Evolutionary conservation across 73 alveolate genomes (phyloP), one percentile per base, ranked within the genome.

Genomic region (Paramecium sonneborni): DNA sequence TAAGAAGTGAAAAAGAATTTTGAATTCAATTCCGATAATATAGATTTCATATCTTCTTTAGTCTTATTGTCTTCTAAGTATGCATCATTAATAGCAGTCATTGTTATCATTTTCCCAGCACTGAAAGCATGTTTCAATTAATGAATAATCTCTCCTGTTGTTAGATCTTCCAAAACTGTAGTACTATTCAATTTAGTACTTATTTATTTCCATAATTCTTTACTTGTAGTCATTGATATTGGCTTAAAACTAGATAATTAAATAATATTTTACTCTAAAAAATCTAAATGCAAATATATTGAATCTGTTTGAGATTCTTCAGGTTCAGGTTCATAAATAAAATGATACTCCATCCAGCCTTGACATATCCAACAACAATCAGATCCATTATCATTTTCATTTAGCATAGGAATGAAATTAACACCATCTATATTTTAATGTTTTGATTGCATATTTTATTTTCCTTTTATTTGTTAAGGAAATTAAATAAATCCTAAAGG

Each of bases 321-420:
- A 62, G 84, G 84, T 12, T 72, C 57, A 12, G 86, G 86, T 72
- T 35, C 58, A 72, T 72, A 72, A 35, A 72, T 18, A 72, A 72
- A 72, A 35, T 72, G 57, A 72, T 72, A 72, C 14, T 72, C 86
- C 86, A 72, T 72, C 86, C 86, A 72, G 0, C 86, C 86, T 72
- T 72, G 12, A 72, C 86, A 72, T 3, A 72, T 72, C 86, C 86
- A 72, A 72, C 86, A 72, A 72, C 35, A 35, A 14, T 72, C 86
- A n/a, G 35, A 28, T 72, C 86, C 86, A 72, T 21, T 72, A 11
- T 35, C 38, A 72, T 72, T 41, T 7, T 67, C 84, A 26, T 67
- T 67, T 67, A 10, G 12, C 44, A 72, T 35, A 5, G 86, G 86
- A 4, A 72, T 34, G 12, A 34, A 72, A 8, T 72, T 72, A 3